These are phyloP conservation scores for Aspergillus leporis DNA, from an alignment of 495 filamentous ascomycete genomes.

Conservation along the genomic window DNA sequence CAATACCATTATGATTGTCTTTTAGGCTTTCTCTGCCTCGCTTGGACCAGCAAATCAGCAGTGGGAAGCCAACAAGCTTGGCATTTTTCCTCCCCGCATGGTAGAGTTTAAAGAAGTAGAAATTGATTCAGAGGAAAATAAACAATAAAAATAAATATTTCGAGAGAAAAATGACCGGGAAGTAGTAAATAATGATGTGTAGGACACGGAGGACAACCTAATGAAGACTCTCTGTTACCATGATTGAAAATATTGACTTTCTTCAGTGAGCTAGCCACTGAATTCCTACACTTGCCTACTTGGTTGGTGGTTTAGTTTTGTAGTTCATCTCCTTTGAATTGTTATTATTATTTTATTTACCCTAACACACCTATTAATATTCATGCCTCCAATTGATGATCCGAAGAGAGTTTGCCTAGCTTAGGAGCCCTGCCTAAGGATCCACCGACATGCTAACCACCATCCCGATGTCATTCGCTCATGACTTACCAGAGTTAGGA, in stretches of 20 bases:
- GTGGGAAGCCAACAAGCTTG: slow-evolving; percentile 29
- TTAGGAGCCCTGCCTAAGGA: slow-evolving; percentile 18
- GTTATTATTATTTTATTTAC: too few relatives aligned
- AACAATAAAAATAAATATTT: background rate
- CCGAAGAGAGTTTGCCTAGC: slow-evolving; percentile 23
- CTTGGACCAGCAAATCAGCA: slow-evolving; percentile 35
- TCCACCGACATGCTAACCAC: slow-evolving; percentile 12
- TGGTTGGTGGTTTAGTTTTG: too few relatives aligned
- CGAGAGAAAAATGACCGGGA: background rate
- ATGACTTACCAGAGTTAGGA: background rate
- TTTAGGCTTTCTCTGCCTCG: slow-evolving; percentile 14
- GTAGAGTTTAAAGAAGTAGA: slow-evolving; percentile 19
- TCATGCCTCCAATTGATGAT: slow-evolving; percentile 3
- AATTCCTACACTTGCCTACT: too few relatives aligned
- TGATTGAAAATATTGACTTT: too few relatives aligned
- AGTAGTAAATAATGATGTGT: background rate
- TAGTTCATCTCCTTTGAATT: too few relatives aligned
- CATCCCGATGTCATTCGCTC: slow-evolving; percentile 7
- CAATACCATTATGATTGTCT: slow-evolving; percentile 3
- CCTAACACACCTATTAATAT: background rate
- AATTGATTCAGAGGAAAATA: background rate
- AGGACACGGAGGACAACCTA: too few relatives aligned
- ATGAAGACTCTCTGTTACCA: too few relatives aligned
- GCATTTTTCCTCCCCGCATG: slow-evolving; percentile 39
- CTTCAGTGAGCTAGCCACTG: too few relatives aligned